Evolutionary conservation across 495 filamentous ascomycete species (phyloP).

Genomic region (Lophiotrema nucula): DNA sequence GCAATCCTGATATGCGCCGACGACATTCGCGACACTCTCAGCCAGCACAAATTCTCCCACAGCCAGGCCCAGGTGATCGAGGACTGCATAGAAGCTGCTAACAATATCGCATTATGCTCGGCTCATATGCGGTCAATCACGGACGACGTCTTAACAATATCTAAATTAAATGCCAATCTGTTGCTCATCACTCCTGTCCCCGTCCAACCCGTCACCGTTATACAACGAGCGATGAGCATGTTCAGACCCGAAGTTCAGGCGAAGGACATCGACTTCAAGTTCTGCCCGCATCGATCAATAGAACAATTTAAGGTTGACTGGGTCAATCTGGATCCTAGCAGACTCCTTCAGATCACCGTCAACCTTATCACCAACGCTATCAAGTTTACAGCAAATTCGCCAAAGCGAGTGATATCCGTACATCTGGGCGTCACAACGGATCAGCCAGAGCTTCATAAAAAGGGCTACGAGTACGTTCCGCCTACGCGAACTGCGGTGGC

Average conservation of each 20-base stretch:
- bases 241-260: constrained; percentile 30
- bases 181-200: constrained; percentile 31
- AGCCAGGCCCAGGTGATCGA: constrained; percentile 4
- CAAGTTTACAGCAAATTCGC: constrained; percentile 58
- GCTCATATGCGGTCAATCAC: constrained; percentile 36
- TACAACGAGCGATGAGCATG: constrained; percentile 30
- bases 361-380: constrained; percentile 77
- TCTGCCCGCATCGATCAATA: constrained; percentile 22
- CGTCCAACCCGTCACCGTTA: constrained; percentile 21
- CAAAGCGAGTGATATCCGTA: constrained; percentile 27
- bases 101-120: constrained; percentile 35
- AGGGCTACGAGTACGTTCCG: constrained; percentile 20
- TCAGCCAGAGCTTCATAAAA: constrained; percentile 6
- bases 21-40: constrained; percentile 9
- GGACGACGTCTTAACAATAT: constrained; percentile 38
- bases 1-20: constrained; percentile 38
- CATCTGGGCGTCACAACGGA: constrained; percentile 13
- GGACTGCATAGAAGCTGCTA: constrained; percentile 26
- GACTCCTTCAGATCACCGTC: constrained; percentile 47
- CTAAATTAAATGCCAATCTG: constrained; percentile 37
- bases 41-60: constrained; percentile 1
- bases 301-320: constrained; percentile 16
- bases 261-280: constrained; percentile 23
- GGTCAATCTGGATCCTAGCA: constrained; percentile 30
- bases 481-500: background rate